Evolutionary conservation across 2,329 filamentous ascomycete species (phyloP).

Genomic region (Aaosphaeria arxii): DNA sequence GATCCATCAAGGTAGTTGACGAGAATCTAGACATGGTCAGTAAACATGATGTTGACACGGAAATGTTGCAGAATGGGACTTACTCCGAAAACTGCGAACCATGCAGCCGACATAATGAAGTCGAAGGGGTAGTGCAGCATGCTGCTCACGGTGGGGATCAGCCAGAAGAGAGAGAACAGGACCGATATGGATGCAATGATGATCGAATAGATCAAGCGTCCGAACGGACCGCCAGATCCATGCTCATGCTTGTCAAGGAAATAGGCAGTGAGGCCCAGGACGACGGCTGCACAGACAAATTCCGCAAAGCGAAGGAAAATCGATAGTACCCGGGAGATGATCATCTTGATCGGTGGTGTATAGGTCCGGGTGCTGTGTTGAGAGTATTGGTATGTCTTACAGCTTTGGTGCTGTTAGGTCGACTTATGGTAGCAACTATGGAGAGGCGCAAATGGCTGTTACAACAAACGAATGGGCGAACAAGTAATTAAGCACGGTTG

Average conservation of each 20-base stretch:
- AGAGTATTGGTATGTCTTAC: not conserved
- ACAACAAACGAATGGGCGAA: not conserved
- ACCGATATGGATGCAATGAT: slow-evolving; percentile 68
- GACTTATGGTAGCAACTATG: not conserved
- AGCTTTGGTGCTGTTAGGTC: not conserved
- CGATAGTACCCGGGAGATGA: slow-evolving; percentile 50
- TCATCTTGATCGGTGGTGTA: slow-evolving; percentile 14
- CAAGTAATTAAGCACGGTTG: not conserved
- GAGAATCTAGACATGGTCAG: slow-evolving; percentile 54
- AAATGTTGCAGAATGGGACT: not conserved
- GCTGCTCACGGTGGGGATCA: slow-evolving; percentile 65
- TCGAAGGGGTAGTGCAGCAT: slow-evolving; percentile 73
- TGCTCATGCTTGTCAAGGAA: slow-evolving; percentile 21
- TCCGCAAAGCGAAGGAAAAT: slow-evolving; percentile 60
- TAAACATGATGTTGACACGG: not conserved
- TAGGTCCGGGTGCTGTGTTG: not conserved
- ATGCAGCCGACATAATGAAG: slow-evolving; percentile 64
- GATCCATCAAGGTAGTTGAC: slow-evolving; percentile 23
- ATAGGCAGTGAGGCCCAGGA: slow-evolving; percentile 25
- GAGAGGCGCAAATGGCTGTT: not conserved
- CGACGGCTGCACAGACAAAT: slow-evolving; percentile 67
- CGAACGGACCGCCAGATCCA: slow-evolving; percentile 53
- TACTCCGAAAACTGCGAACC: slow-evolving; percentile 68
- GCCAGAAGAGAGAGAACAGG: slow-evolving; percentile 66
- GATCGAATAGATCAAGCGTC: slow-evolving; percentile 72